Evolutionary conservation across 2,329 filamentous ascomycete species (phyloP).

Genomic region (Apiospora phragmitis): DNA sequence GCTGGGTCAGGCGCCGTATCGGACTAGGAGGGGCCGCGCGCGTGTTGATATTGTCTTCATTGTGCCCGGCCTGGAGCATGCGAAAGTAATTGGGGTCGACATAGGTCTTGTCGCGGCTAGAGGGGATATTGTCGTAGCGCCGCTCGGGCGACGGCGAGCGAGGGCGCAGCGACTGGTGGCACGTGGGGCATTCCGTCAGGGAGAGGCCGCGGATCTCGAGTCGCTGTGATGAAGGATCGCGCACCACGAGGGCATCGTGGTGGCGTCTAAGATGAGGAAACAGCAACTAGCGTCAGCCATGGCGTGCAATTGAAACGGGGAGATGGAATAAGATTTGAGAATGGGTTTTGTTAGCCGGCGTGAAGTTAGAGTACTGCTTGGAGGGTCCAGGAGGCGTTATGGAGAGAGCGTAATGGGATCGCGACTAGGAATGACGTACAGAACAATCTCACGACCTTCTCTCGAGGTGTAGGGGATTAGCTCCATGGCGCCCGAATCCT

Average conservation of each 20-base stretch:
- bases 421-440: conserved; percentile 57
- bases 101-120: conserved; percentile 61
- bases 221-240: conserved; percentile 80
- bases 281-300: neutral
- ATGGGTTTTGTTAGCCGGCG: neutral
- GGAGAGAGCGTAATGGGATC: neutral
- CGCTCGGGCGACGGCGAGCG: conserved; percentile 49
- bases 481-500: conserved; percentile 48
- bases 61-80: conserved; percentile 68
- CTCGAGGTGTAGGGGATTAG: conserved; percentile 74
- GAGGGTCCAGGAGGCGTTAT: neutral
- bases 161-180: conserved; percentile 66
- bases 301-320: neutral
- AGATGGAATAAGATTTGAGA: too few species aligned
- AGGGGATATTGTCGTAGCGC: conserved; percentile 42
- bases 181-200: conserved; percentile 84
- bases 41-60: conserved; percentile 43
- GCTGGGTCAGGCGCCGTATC: conserved; percentile 53
- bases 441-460: conserved; percentile 75
- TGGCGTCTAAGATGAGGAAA: conserved; percentile 65
- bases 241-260: conserved; percentile 88
- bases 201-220: conserved; percentile 72
- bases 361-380: neutral
- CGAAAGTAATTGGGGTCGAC: conserved; percentile 94
- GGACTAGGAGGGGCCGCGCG: conserved; percentile 51